A percentile compares a stretch with the other conserved stretches of the same genome.
Evolutionary conservation across 2,329 filamentous ascomycete species (phyloP).

Genomic region (Macroventuria anomochaeta): DNA sequence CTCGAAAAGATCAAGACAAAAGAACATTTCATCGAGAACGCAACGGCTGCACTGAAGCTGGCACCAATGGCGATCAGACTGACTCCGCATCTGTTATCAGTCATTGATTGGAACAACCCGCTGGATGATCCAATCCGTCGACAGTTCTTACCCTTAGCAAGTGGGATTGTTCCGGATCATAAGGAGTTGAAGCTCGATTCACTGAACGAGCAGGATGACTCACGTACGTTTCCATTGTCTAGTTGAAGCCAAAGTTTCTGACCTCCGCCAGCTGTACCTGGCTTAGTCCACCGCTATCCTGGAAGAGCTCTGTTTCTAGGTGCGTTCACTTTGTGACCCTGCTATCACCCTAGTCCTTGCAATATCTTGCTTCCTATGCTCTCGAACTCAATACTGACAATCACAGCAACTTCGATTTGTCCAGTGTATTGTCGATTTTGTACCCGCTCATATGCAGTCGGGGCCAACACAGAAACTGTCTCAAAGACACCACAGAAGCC

Average conservation of each 20-base stretch:
- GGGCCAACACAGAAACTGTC: slow-evolving; percentile 61
- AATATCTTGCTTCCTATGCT: too few species aligned
- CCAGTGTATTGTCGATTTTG: slow-evolving; percentile 69
- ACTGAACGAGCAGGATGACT: slow-evolving; percentile 63
- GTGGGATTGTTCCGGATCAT: slow-evolving; percentile 62
- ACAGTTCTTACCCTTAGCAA: slow-evolving; percentile 66
- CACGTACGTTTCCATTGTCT: slow-evolving; percentile 39
- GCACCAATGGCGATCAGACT: slow-evolving; percentile 67
- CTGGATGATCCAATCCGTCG: slow-evolving; percentile 65
- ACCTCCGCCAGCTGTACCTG: slow-evolving; percentile 53
- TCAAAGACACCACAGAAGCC: slow-evolving; percentile 46
- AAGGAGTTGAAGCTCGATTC: slow-evolving; percentile 63
- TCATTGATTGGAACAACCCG: slow-evolving; percentile 65
- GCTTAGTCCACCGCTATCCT: slow-evolving; percentile 68
- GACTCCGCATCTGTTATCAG: slow-evolving; percentile 66
- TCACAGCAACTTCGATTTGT: slow-evolving; percentile 61
- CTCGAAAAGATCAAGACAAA: slow-evolving; percentile 53
- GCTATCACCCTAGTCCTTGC: background rate
- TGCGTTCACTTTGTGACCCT: slow-evolving; percentile 42
- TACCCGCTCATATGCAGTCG: slow-evolving; percentile 66
- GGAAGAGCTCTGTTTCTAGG: slow-evolving; percentile 68
- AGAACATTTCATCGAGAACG: slow-evolving; percentile 62
- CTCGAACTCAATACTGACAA: background rate
- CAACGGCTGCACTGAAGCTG: slow-evolving; percentile 58
- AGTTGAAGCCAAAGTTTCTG: background rate